phyloP scores from a whole-genome alignment of 2,329 filamentous ascomycete genomes.

The Microdochium trichocladiopsis region DNA sequence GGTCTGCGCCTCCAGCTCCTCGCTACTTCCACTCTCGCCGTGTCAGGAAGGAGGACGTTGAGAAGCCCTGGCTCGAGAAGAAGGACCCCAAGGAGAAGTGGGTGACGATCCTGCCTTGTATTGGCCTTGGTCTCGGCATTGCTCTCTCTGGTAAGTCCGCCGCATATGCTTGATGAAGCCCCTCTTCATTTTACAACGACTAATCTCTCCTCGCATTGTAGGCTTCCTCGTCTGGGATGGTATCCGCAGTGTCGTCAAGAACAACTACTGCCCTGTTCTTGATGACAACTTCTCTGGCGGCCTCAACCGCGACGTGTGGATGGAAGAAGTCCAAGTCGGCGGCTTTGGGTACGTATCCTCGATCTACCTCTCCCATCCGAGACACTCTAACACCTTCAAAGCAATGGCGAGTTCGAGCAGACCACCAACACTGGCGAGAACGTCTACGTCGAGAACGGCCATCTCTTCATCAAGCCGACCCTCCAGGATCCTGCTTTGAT shows the following conservation, averaged over 20 bases:
- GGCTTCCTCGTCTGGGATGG: constrained; percentile 72
- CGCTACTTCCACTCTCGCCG: constrained; percentile 68
- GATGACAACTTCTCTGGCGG: constrained; percentile 58
- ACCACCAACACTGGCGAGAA: constrained; percentile 70
- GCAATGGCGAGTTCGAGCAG: constrained; percentile 75
- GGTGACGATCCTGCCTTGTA: constrained; percentile 71
- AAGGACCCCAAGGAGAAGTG: constrained; percentile 76
- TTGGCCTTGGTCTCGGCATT: constrained; percentile 65
- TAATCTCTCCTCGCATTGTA: too few species aligned
- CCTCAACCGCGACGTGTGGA: constrained; percentile 58
- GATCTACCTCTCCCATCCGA: neutral
- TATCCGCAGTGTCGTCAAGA: constrained; percentile 60
- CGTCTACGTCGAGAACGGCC: constrained; percentile 62
- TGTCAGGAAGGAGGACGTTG: constrained; percentile 63
- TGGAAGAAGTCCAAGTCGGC: constrained; percentile 66
- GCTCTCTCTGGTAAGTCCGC: constrained; percentile 59
- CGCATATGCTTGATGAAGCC: too few species aligned
- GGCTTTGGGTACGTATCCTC: constrained; percentile 59
- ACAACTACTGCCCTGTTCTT: constrained; percentile 65
- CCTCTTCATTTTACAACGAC: too few species aligned
- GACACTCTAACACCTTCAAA: constrained; percentile 16
- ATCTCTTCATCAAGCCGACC: constrained; percentile 70
- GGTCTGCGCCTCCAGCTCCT: neutral
- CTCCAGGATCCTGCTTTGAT: constrained; percentile 63
- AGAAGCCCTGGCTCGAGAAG: constrained; percentile 72